Base-by-base conservation (phyloP, 2,329 filamentous ascomycete species). In the Myriosclerotinia scirpicola region DNA sequence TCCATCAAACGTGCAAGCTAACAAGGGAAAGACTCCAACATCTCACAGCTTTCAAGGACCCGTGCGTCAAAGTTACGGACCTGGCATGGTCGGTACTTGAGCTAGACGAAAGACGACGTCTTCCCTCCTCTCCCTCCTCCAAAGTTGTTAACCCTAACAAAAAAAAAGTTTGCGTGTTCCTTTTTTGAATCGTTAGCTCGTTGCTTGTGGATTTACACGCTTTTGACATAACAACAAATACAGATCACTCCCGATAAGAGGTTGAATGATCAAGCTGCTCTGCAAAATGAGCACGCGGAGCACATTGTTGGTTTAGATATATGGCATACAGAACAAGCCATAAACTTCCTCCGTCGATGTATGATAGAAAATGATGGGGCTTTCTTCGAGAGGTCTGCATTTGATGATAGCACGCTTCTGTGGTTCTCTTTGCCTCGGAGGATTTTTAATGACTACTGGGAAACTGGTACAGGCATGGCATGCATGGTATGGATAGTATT, bases 81-180 rank as follows among this genome's bases (percentile, higher is more conserved):
- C 84, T 65, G 84, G 84, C 65, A 85, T 85, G 81, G 82, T 85
- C 67, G 83, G 83, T 68, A 84, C 82, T 75, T 87, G 72, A 77
- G 52, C 14, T 58, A 12, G 54, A 60, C 58, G 46, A 60, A 42
- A 60, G 44, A 67, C 55, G 62, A 50, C 62, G 26, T 67, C 52
- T 48, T 46, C 15, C 34, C 34, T 40, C 56, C 26, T 22, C 46
- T 46, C 15, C 34, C 34, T 40, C 56, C 26, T 22, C 46, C 17
- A 36, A 50, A 15, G 15, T 61, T 65, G 26, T 46, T 54, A 17
- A 59, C n/a, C 34, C 17, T 17, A 38, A 38, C n/a, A 8, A 26
- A 65, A 52, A 48, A 48, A 59, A 12, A 54, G 30, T 20, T 15
- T 11, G 46, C 36, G 36, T 60, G 38, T 54, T 50, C 46, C 40